phyloP scores from a whole-genome alignment of 2,329 filamentous ascomycete genomes.

The Penicillium sp. region DNA sequence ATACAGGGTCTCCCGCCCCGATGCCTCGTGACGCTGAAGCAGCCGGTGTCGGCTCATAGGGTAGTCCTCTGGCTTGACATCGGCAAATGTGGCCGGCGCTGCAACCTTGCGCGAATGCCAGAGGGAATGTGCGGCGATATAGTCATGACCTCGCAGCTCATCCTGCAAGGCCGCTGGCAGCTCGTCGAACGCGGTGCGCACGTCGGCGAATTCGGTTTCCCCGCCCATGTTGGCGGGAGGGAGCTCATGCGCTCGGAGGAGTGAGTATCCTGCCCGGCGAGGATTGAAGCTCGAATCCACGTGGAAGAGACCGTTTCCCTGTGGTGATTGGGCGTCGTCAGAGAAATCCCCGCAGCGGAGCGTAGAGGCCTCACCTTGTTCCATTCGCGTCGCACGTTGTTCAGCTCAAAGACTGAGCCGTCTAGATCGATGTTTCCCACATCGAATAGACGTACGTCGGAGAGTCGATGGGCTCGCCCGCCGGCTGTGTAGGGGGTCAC shows the following conservation, averaged over 20 bases:
- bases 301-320: conserved; percentile 55
- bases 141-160: conserved; percentile 41
- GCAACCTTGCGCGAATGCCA: conserved; percentile 54
- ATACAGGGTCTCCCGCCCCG: conserved; percentile 54
- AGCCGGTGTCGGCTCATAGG: conserved; percentile 50
- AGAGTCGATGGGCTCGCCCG: conserved; percentile 50
- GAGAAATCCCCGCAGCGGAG: background rate
- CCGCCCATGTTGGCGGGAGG: conserved; percentile 50
- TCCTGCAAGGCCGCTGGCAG: conserved; percentile 39
- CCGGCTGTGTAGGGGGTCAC: conserved; percentile 49
- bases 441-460: conserved; percentile 56
- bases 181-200: conserved; percentile 51
- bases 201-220: conserved; percentile 55
- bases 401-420: conserved; percentile 43
- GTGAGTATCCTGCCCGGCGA: conserved; percentile 51
- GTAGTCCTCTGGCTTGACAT: conserved; percentile 42
- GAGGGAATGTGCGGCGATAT: conserved; percentile 53
- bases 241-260: conserved; percentile 51
- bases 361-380: conserved; percentile 34
- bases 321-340: too few relatives aligned
- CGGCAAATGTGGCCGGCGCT: conserved; percentile 49
- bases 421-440: conserved; percentile 55
- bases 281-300: conserved; percentile 57
- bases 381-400: conserved; percentile 42
- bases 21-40: conserved; percentile 52